Evolutionary conservation across 768 basidiomycete species (phyloP).

Genomic region (Leucocoprinus birnbaumii): DNA sequence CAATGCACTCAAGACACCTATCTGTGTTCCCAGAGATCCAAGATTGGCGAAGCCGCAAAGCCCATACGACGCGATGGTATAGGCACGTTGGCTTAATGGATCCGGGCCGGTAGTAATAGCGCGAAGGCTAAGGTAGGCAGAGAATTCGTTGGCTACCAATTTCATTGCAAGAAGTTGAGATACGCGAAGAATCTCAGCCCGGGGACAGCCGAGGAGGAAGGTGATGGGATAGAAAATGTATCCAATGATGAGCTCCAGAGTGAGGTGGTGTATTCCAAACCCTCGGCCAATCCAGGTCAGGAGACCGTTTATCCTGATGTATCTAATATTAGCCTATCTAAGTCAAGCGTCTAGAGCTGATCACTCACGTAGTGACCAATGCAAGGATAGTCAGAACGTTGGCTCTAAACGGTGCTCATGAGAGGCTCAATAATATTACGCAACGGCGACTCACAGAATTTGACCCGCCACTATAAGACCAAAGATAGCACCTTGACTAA

Average conservation of each 20-base stretch:
- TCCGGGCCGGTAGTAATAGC: constrained; percentile 36
- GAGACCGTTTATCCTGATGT: too few species aligned
- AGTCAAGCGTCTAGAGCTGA: too few species aligned
- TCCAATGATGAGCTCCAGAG: constrained; percentile 79
- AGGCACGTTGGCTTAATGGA: constrained; percentile 70
- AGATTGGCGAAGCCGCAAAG: constrained; percentile 92
- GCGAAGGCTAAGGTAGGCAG: constrained; percentile 66
- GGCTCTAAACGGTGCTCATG: too few species aligned
- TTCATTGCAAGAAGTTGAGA: constrained; percentile 85
- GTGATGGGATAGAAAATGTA: constrained; percentile 89
- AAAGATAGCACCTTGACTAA: too few species aligned
- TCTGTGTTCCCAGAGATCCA: constrained; percentile 82
- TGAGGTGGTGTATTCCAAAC: constrained; percentile 79
- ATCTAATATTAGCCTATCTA: too few species aligned
- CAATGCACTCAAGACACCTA: constrained; percentile 44
- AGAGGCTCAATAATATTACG: too few species aligned
- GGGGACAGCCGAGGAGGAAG: constrained; percentile 80
- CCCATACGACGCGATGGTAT: constrained; percentile 81
- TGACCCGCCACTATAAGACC: too few species aligned
- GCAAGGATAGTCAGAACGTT: too few species aligned
- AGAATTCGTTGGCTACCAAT: constrained; percentile 85
- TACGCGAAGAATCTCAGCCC: constrained; percentile 76
- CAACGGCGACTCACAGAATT: too few species aligned
- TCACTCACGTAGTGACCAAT: too few species aligned
- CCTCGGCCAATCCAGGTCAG: too few species aligned